Base-by-base conservation (phyloP, 495 filamentous ascomycete species). In the Staphylotrichum tortipilum region DNA sequence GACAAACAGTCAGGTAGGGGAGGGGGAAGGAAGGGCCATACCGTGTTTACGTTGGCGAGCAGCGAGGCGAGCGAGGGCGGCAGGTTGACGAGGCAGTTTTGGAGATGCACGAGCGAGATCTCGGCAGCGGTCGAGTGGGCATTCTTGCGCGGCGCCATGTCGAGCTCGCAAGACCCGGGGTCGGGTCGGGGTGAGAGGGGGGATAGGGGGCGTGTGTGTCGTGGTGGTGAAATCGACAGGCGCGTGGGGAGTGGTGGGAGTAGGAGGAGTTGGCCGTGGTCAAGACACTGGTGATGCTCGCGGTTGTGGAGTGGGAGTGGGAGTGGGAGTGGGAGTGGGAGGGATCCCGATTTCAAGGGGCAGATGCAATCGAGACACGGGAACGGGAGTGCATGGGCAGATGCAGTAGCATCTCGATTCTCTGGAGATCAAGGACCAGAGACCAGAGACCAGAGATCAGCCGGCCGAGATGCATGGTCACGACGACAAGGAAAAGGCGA, bases 61-160 rank as follows among this genome's bases (percentile, higher is more conserved):
- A 94, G 66, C 12, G 81, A 78, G 38, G 89, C 87, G 22, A 96
- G 73, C 3, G 87, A 86, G n/a, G 83, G 65, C 24, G 92, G 92
- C 15, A 98, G 76, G 65, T 97, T 98, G 54, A 95, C 86, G 17
- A 98, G 78, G 68, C 92, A 97, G 61, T 84, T 95, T 69, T 94
- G 94, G 9, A 96, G 76, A 46, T 88, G 85, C 19, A 85, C 77
- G 19, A 95, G 76, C 35, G 81, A 82, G 50, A 95, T 74, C 68
- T 92, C 86, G 33, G 85, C 88, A 40, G 81, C 75, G 0, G 80
- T 80, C 28, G 83, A 72, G 55, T 74, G 80, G 54, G 77, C 75
- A 69, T 82, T 87, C 67, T 75, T 84, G 49, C 68, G 60, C 58
- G 80, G 77, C 56, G 80, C 80, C 80, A 84, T 84, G 39, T 51